Evolutionary conservation across 331 rosid species (phyloP).

Genomic region (Acacia concinna): DNA sequence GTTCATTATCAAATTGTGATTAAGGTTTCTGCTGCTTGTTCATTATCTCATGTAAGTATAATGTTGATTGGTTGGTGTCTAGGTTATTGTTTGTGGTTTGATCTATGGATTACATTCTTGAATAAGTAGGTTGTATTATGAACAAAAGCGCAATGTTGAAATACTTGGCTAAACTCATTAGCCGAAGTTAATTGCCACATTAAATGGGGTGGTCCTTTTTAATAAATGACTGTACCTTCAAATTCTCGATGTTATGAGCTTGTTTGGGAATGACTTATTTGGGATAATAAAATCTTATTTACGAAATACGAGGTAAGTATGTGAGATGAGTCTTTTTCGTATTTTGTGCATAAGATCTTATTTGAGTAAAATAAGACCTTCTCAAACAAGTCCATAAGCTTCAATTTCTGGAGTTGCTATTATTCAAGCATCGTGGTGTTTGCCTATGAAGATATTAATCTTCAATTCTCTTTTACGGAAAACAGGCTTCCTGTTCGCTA

Average conservation of each 20-base stretch:
- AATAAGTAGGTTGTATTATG: constrained; percentile 24
- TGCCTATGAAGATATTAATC: neutral
- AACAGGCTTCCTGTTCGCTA: neutral
- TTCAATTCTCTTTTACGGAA: neutral
- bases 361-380: no score
- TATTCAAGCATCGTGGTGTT: constrained; percentile 27
- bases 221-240: neutral
- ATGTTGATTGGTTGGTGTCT: constrained; percentile 33
- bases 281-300: no score
- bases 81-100: constrained; percentile 34
- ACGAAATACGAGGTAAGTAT: no score
- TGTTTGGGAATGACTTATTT: no score
- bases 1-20: constrained; percentile 39
- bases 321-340: no score
- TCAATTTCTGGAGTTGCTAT: constrained; percentile 27
- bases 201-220: neutral
- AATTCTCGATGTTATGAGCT: neutral
- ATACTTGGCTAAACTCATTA: neutral
- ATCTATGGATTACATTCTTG: constrained; percentile 24
- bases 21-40: constrained; percentile 40
- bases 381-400: no score
- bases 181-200: neutral
- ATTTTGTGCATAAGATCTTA: no score
- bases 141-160: neutral
- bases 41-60: constrained; percentile 29